A percentile compares a stretch with the other conserved stretches of the same genome.
These are phyloP conservation scores for Penicillium longicatenatum DNA, from an alignment of 495 filamentous ascomycete genomes.

Conservation along the genomic window DNA sequence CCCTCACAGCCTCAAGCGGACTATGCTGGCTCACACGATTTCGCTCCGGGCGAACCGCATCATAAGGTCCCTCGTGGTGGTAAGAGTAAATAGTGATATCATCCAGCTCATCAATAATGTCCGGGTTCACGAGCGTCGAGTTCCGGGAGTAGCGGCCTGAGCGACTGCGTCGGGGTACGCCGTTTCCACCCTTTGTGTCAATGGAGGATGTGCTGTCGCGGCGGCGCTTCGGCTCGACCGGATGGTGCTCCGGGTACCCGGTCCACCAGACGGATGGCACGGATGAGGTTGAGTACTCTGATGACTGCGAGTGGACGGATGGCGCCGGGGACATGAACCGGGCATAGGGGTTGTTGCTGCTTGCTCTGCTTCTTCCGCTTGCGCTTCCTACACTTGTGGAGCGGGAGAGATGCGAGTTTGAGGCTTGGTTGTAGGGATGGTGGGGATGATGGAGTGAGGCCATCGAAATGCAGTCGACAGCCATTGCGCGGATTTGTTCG, in stretches of 20 bases:
- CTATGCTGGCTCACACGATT: constrained; percentile 63
- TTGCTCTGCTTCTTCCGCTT: not conserved
- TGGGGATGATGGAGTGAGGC: constrained; percentile 31
- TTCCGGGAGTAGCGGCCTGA: constrained; percentile 50
- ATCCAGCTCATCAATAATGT: constrained; percentile 83
- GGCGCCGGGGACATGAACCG: constrained; percentile 37
- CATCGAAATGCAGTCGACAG: constrained; percentile 28
- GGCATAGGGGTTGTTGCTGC: constrained; percentile 43
- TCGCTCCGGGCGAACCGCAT: constrained; percentile 73
- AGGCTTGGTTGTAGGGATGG: constrained; percentile 24
- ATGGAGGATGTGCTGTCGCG: constrained; percentile 18
- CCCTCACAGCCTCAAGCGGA: constrained; percentile 75
- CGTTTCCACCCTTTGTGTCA: constrained; percentile 10
- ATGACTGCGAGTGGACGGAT: constrained; percentile 22
- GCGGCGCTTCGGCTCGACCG: constrained; percentile 31
- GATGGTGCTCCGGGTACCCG: constrained; percentile 35
- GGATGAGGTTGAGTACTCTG: constrained; percentile 22
- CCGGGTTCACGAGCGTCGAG: constrained; percentile 66
- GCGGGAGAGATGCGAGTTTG: constrained; percentile 4
- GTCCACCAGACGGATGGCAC: constrained; percentile 28
- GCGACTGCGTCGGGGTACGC: constrained; percentile 19
- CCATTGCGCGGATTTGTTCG: constrained; percentile 10
- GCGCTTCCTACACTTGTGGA: constrained; percentile 15
- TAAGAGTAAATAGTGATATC: constrained; percentile 60
- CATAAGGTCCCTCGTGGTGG: constrained; percentile 92